Base-by-base conservation (phyloP, 345 rosid species). In the Pugionium cornutum region DNA sequence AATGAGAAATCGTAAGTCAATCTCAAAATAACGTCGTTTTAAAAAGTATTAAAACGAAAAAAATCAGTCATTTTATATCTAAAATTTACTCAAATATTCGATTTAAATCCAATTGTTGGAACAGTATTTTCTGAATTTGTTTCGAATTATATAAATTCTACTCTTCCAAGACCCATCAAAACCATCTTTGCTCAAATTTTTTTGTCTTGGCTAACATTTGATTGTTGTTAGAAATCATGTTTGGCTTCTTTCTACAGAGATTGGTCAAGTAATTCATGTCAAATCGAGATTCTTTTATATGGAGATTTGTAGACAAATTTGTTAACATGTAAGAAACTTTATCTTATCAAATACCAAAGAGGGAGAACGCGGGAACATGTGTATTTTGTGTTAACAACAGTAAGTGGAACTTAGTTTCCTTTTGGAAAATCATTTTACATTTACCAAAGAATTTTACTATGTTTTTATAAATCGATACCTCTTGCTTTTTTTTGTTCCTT, bases 301-400 rank as follows among this genome's bases (percentile, higher is more conserved):
- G 2, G n/a, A 43, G 39, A 43, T 31, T 31, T 44, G 30, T 59
- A 11, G 29, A 31, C 64, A 34, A 9, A 7, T 7, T 4, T 1
- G 11, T 26, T 28, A 41, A 40, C 33, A 33, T 34, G 27, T 28
- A 27, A 25, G 43, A 40, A 35, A 28, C 29, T 47, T 6, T 2
- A 27, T 29, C 47, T 25, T 18, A 31, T 45, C 6, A 44, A 11
- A 30, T 33, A 60, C 54, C 54, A 44, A 44, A 11, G 30, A 32
- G 7, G 40, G 32, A 34, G 28, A 53, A 45, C 68, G 68, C 68
- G 62, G 75, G 62, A 70, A 70, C 53, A 6, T 35, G 54, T 43
- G 43, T 39, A 32, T 25, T 11, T 31, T 37, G 4, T 36, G 26
- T n/a, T 28, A 29, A 8, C 9, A 50, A 9, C 5, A 30, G 44